Evolutionary conservation across 1,139 yeast species (phyloP).

Genomic region (Hyphopichia khmerensis): DNA sequence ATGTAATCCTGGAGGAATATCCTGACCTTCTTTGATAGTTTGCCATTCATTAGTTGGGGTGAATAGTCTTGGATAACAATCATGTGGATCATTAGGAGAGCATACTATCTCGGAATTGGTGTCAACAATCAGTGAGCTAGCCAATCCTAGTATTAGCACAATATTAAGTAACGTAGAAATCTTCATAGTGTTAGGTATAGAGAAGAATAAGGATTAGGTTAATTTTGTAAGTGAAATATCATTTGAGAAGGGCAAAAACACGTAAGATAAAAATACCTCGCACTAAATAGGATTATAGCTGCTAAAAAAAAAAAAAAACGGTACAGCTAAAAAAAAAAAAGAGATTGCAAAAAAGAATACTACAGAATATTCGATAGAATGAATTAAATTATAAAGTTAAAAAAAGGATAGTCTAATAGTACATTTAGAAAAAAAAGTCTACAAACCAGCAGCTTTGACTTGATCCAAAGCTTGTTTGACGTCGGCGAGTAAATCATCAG

Average conservation of each 20-base stretch:
- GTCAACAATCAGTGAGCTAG: conserved; percentile 11
- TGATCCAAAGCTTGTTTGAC: conserved; percentile 64
- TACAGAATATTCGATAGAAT: too few relatives aligned
- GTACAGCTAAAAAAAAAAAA: too few relatives aligned
- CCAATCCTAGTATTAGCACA: neutral
- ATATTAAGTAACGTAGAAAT: neutral
- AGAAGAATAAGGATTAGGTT: too few relatives aligned
- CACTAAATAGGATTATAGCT: neutral
- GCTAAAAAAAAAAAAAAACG: too few relatives aligned
- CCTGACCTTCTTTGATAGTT: conserved; percentile 62
- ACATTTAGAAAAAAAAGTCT: neutral
- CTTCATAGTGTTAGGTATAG: too few relatives aligned
- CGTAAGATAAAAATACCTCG: neutral
- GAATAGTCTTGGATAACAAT: conserved; percentile 66
- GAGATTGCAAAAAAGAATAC: too few relatives aligned
- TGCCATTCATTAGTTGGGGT: conserved; percentile 70
- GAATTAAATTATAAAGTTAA: too few relatives aligned
- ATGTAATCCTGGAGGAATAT: conserved; percentile 77
- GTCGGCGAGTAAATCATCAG: conserved; percentile 74
- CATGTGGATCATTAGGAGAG: conserved; percentile 40
- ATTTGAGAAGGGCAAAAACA: too few relatives aligned
- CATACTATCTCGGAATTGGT: conserved; percentile 38
- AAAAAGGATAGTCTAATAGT: too few relatives aligned
- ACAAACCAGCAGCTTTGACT: conserved; percentile 8
- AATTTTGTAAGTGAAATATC: too few relatives aligned